Base-by-base conservation (phyloP, 2,329 filamentous ascomycete species). In the Epichloe elymi region DNA sequence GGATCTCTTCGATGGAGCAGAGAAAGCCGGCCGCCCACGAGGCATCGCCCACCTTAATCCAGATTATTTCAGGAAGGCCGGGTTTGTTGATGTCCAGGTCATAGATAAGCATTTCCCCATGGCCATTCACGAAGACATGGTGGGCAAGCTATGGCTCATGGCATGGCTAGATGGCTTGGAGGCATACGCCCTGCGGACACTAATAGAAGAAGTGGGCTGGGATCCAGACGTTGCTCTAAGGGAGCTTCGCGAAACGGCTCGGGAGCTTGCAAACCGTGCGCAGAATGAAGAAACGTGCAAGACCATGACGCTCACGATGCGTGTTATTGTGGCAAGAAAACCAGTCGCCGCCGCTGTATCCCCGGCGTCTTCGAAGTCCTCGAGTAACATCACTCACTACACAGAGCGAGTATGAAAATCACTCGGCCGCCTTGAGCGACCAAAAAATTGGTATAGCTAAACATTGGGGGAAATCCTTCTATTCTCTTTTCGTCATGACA, bases 131-230 rank as follows among this genome's bases (percentile, higher is more conserved):
- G 70, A 72, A 39, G 63, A 63, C 47, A 69, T 67, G 7, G 71
- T 72, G 3, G 74, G 75, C 40, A 76, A 75, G 55, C 70, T 78
- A 46, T 79, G 74, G 74, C 65, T 79, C 35, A 70, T 78, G 23
- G 68, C 70, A 2, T 69, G 73, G 52, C 63, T 79, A 35, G 74
- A 78, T 51, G 70, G 70, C 3, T 59, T 78, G 33, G 76, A 79
- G 59, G 69, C 75, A 11, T 60, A 65, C 35, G 70, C 65, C 40
- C 59, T 80, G 54, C 69, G 78, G 36, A 66, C 74, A 11, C 65
- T 80, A 51, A 80, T 75, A 1, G 71, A 70, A 55, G 66, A 76
- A 71, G 77, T 65, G 72, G 73, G 66, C 7, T 80, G 76, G 75
- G 69, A 73, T 20, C 63, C 73, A 0, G 69, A 75, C 1, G 64